Evolutionary conservation across 441 rosid genomes (phyloP).

Genomic region (Mallotus repandus): DNA sequence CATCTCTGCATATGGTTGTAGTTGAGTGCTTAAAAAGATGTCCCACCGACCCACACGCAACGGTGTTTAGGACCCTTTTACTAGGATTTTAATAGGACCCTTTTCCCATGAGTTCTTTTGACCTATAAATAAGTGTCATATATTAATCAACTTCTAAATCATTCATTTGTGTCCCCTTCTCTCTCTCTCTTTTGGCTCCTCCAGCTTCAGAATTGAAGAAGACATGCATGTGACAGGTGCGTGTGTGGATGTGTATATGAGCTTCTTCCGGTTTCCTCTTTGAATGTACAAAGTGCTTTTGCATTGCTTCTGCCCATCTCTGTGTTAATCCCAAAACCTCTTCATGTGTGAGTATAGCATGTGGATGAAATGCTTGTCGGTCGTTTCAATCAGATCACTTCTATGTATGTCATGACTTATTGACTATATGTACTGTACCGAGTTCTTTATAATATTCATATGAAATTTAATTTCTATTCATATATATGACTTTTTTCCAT

Average conservation of each 20-base stretch:
- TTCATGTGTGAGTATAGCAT: slow-evolving; percentile 7
- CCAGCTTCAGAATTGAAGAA: neutral
- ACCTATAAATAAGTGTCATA: neutral
- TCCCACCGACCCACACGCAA: neutral
- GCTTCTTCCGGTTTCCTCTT: neutral
- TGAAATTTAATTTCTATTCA: neutral
- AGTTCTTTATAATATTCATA: too few species aligned
- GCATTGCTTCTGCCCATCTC: slow-evolving; percentile 8
- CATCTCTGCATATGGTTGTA: neutral
- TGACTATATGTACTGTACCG: too few species aligned
- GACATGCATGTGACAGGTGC: too few species aligned
- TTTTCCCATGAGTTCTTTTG: neutral
- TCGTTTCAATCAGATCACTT: neutral
- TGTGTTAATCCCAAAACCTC: slow-evolving; percentile 9
- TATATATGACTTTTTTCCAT: too few species aligned
- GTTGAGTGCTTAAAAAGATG: slow-evolving; percentile 11
- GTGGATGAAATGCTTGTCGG: slow-evolving; percentile 14
- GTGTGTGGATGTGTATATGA: neutral
- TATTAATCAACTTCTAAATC: neutral
- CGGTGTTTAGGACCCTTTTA: neutral
- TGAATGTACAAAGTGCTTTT: neutral
- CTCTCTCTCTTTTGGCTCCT: neutral
- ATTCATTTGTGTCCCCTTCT: neutral
- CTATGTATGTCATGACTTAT: too few species aligned
- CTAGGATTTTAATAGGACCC: slow-evolving; percentile 6